phyloP scores from a whole-genome alignment of 2,329 filamentous ascomycete genomes.

The Aquanectria penicillioides region DNA sequence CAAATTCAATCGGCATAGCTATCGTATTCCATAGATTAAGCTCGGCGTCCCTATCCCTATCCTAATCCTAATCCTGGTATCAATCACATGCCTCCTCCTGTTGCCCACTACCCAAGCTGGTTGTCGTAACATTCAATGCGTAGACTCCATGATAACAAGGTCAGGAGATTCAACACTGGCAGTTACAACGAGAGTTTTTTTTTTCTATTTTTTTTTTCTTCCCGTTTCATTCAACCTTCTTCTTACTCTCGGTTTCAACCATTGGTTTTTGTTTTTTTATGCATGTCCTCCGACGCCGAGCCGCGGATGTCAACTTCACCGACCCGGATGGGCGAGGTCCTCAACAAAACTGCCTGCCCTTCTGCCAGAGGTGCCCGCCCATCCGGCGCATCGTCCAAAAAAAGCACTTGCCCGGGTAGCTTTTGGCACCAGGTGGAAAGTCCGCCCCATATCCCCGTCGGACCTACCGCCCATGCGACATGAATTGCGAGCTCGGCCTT shows the following conservation, averaged over 20 bases:
- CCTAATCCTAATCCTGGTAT: background rate
- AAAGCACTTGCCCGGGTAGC: constrained; percentile 6
- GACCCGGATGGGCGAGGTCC: constrained; percentile 12
- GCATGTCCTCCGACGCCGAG: background rate
- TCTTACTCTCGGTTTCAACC: background rate
- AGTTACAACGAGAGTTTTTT: too few species aligned
- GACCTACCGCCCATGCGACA: constrained; percentile 4
- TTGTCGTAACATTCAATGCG: background rate
- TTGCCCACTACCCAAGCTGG: too few species aligned
- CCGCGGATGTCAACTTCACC: constrained; percentile 14
- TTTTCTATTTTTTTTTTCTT: too few species aligned
- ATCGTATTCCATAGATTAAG: background rate
- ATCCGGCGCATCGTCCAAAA: constrained; percentile 8
- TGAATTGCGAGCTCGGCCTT: background rate
- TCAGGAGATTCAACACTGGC: too few species aligned
- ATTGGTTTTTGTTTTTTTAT: background rate
- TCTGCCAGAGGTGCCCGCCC: constrained; percentile 12
- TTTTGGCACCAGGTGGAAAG: constrained; percentile 9
- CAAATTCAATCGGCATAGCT: too few species aligned
- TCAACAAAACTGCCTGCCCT: constrained; percentile 21
- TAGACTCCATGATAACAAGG: background rate
- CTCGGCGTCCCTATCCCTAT: background rate
- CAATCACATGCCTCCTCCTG: background rate
- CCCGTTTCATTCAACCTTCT: too few species aligned
- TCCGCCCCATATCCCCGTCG: background rate